Conservation (phyloP, 345 rosid species). For the Salix viminalis region DNA sequence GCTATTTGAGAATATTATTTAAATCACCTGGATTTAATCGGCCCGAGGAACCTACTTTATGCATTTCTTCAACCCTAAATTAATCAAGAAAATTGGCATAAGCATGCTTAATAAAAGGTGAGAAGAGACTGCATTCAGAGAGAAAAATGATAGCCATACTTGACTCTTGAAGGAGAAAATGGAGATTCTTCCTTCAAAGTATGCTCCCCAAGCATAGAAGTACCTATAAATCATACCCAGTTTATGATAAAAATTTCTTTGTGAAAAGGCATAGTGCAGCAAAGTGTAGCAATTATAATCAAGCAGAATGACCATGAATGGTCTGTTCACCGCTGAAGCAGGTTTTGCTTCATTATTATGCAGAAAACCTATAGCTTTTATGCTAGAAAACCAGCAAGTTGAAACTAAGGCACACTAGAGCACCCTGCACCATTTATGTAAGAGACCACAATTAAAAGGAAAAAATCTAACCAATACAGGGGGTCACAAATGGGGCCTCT, state of each 20-base stretch:
- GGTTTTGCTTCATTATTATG: background rate
- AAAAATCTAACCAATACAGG: background rate
- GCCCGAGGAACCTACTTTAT: slow-evolving; percentile 54
- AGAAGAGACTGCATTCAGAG: slow-evolving; percentile 11
- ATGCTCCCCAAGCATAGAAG: slow-evolving; percentile 52
- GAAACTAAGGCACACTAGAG: background rate
- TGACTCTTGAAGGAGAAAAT: slow-evolving; percentile 83
- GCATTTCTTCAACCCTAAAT: slow-evolving; percentile 73
- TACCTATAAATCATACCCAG: slow-evolving; percentile 31
- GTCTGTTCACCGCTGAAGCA: background rate
- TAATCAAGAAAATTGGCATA: slow-evolving; percentile 22
- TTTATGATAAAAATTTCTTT: background rate
- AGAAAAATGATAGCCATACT: slow-evolving; percentile 46
- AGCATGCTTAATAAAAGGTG: slow-evolving; percentile 7
- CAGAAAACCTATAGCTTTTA: background rate
- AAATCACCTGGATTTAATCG: slow-evolving; percentile 40
- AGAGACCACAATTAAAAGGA: background rate
- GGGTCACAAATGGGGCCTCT: background rate
- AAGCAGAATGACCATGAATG: background rate
- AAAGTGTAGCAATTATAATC: background rate
- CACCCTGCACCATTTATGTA: background rate
- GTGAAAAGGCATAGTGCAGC: background rate
- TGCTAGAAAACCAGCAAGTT: background rate
- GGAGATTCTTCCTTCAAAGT: slow-evolving; percentile 73
- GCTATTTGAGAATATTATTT: background rate